phyloP scores from a whole-genome alignment of 805 yeast genomes.

The Vanderwaltozyma verrucispora region DNA sequence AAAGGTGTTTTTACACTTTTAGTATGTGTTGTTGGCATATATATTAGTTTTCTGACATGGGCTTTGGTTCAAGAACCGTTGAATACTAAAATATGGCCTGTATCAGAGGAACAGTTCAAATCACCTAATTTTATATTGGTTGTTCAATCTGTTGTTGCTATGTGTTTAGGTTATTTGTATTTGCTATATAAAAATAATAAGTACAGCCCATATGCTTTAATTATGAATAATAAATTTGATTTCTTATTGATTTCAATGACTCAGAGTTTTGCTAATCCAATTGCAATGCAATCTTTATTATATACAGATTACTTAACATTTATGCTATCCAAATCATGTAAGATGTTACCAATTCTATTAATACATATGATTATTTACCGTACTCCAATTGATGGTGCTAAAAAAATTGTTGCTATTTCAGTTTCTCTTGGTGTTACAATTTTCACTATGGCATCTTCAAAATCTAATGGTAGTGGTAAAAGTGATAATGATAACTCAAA shows the following conservation, averaged over 20 bases:
- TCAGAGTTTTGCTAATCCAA: slow-evolving; percentile 72
- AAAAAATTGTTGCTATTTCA: slow-evolving; percentile 64
- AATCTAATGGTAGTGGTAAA: background rate
- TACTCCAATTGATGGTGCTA: slow-evolving; percentile 60
- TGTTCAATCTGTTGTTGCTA: slow-evolving; percentile 66
- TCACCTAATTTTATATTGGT: slow-evolving; percentile 73
- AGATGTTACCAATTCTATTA: slow-evolving; percentile 86
- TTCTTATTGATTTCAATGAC: slow-evolving; percentile 53
- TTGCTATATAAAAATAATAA: slow-evolving; percentile 29
- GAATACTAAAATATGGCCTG: slow-evolving; percentile 63
- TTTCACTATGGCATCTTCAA: slow-evolving; percentile 47
- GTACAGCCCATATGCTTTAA: slow-evolving; percentile 28
- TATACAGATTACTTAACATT: slow-evolving; percentile 82
- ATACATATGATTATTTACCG: slow-evolving; percentile 67
- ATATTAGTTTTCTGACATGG: slow-evolving; percentile 84
- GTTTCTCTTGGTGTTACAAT: slow-evolving; percentile 77
- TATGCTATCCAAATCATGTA: slow-evolving; percentile 85
- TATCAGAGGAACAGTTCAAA: slow-evolving; percentile 44
- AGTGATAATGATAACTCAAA: slow-evolving; percentile 5
- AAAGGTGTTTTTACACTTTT: slow-evolving; percentile 10
- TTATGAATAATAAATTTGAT: slow-evolving; percentile 26
- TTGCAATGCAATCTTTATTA: slow-evolving; percentile 66
- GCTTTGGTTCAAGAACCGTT: slow-evolving; percentile 85
- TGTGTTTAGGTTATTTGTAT: slow-evolving; percentile 54
- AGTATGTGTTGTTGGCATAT: slow-evolving; percentile 51